Evolutionary conservation across 257 asterid genomes (phyloP).

Genomic region (Salvia rosmarinus): DNA sequence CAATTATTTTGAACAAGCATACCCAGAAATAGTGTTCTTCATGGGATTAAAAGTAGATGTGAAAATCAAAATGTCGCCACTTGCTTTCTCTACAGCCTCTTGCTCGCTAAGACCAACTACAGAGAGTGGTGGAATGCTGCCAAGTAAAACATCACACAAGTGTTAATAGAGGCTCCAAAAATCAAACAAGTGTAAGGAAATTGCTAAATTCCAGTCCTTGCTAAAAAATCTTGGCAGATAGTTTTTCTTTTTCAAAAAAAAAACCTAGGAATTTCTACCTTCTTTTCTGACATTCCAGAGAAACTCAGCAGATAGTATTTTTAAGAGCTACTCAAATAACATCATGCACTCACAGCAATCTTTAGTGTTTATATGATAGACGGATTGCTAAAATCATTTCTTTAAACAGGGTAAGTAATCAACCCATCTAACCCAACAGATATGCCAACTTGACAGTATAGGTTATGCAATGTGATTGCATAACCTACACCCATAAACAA

Average conservation of each 20-base stretch:
- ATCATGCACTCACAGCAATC: background rate
- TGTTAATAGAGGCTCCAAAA: conserved; percentile 8
- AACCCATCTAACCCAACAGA: background rate
- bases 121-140: conserved; percentile 97
- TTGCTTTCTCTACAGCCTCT: conserved; percentile 77
- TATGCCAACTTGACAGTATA: background rate
- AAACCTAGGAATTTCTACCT: too few relatives aligned
- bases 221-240: too few relatives aligned
- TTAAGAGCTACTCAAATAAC: background rate
- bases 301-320: background rate
- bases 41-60: conserved; percentile 93
- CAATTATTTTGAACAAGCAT: conserved; percentile 23
- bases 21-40: conserved; percentile 99
- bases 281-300: background rate
- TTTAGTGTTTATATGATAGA: background rate
- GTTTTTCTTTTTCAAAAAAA: too few relatives aligned
- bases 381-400: background rate
- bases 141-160: conserved; percentile 36
- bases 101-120: conserved; percentile 93
- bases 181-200: background rate
- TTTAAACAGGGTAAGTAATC: background rate
- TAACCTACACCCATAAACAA: conserved; percentile 2
- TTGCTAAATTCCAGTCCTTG: background rate
- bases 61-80: conserved; percentile 75
- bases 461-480: background rate